These are phyloP conservation scores for Pseudozyma tsukubaensis DNA, from an alignment of 1,284 basidiomycete genomes.

Conservation along the genomic window DNA sequence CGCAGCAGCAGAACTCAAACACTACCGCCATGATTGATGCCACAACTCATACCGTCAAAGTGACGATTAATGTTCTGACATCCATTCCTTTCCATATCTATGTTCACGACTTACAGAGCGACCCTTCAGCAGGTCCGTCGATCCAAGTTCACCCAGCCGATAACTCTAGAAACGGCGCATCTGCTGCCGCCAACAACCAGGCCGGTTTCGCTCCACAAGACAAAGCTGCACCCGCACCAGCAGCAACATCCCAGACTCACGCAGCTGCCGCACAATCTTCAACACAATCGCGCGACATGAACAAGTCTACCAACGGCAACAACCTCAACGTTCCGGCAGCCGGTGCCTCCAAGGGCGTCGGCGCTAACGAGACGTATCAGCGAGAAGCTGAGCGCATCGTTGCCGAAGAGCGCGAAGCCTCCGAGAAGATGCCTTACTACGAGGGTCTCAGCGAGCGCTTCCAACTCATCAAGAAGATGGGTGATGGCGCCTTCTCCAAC, in stretches of 20 bases:
- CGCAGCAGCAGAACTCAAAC: not conserved
- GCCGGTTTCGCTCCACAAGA: slow-evolving; percentile 38
- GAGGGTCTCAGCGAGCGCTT: slow-evolving; percentile 62
- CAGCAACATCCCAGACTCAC: slow-evolving; percentile 18
- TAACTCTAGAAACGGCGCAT: slow-evolving; percentile 16
- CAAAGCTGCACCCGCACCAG: slow-evolving; percentile 34
- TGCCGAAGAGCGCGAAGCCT: slow-evolving; percentile 56
- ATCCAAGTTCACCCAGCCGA: slow-evolving; percentile 42
- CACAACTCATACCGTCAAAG: not conserved
- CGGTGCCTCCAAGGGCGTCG: slow-evolving; percentile 20
- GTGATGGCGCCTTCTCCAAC: slow-evolving; percentile 90
- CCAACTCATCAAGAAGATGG: slow-evolving; percentile 62
- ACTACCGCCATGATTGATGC: not conserved
- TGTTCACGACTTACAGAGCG: slow-evolving; percentile 14
- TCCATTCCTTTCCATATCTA: not conserved
- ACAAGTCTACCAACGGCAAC: slow-evolving; percentile 26
- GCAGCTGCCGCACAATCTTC: too few relatives aligned
- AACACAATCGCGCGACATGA: slow-evolving; percentile 38
- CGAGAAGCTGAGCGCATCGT: slow-evolving; percentile 59
- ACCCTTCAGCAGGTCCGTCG: slow-evolving; percentile 31
- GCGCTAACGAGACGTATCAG: slow-evolving; percentile 52
- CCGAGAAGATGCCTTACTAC: slow-evolving; percentile 63
- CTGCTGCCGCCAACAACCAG: slow-evolving; percentile 17
- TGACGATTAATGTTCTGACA: slow-evolving; percentile 5
- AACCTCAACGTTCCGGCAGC: slow-evolving; percentile 29